These are phyloP conservation scores for Plantago lanceolata DNA, from an alignment of 305 asterid genomes.

Conservation along the genomic window DNA sequence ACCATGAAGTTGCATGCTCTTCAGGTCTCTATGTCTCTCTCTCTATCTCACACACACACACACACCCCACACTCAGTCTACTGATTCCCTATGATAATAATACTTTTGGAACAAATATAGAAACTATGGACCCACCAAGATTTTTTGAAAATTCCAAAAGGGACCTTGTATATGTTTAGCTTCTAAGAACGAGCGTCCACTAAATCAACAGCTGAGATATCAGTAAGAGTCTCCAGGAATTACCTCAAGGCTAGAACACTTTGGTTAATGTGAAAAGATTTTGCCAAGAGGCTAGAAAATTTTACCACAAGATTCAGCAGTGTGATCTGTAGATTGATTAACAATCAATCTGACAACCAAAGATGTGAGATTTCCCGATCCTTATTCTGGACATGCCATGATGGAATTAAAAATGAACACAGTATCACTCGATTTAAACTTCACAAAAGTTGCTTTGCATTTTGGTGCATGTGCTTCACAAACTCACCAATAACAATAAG, in stretches of 20 bases:
- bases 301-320: not conserved
- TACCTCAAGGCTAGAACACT: not conserved
- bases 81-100: not conserved
- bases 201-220: not conserved
- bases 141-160: no score
- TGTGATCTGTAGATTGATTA: not conserved
- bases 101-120: not conserved
- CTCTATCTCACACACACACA: no score
- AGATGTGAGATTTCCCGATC: not conserved
- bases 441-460: no score
- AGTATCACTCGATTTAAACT: no score
- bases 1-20: constrained; percentile 5
- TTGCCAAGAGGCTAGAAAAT: not conserved
- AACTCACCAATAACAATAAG: not conserved
- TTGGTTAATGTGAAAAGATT: not conserved
- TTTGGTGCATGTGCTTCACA: not conserved
- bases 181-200: not conserved
- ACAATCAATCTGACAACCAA: not conserved
- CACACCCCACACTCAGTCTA: not conserved
- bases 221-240: not conserved
- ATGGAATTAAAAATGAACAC: not conserved
- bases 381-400: not conserved
- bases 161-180: not conserved
- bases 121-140: not conserved
- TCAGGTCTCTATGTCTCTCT: not conserved